A percentile compares a stretch with the other conserved stretches of the same genome.
phyloP scores from a whole-genome alignment of 352 stramenopile species.

The Thraustochytrium striatum region DNA sequence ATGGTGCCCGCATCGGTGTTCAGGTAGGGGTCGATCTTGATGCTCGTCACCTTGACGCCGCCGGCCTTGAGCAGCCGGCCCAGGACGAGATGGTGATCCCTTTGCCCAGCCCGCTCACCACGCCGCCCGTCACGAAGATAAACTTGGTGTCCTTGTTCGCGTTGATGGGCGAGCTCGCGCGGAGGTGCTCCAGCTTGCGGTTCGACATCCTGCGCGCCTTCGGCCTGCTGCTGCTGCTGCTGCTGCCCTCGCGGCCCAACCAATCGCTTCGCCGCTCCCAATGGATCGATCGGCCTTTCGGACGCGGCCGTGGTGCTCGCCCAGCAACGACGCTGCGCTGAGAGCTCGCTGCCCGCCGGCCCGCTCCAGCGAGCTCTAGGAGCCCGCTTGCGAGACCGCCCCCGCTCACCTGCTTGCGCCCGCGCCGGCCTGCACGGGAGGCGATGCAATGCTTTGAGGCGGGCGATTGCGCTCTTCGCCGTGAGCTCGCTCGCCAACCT shows the following conservation, averaged over 20 bases:
- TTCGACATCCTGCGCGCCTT: slow-evolving; percentile 24
- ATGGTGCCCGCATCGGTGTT: slow-evolving; percentile 97
- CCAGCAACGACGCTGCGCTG: too few species aligned
- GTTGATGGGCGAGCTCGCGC: slow-evolving; percentile 40
- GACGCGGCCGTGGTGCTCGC: too few species aligned
- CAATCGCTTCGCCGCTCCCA: not conserved
- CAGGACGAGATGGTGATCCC: slow-evolving; percentile 96
- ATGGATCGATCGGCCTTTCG: too few species aligned
- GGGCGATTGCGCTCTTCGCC: slow-evolving; percentile 38
- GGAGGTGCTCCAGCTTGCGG: slow-evolving; percentile 23
- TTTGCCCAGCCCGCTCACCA: slow-evolving; percentile 97
- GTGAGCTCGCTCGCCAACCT: slow-evolving; percentile 46
- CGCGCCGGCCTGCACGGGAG: too few species aligned
- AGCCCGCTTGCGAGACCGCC: too few species aligned
- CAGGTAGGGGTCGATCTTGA: slow-evolving; percentile 99
- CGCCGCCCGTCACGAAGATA: slow-evolving; percentile 67
- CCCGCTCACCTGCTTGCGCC: too few species aligned
- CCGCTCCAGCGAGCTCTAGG: too few species aligned
- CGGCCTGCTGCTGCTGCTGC: too few species aligned
- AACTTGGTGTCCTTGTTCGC: slow-evolving; percentile 17
- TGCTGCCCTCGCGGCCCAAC: not conserved
- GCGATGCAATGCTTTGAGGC: too few species aligned
- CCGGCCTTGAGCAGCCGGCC: slow-evolving; percentile 92
- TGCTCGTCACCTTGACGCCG: slow-evolving; percentile 85
- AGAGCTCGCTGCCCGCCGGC: too few species aligned